These are phyloP conservation scores for Pleurotus tuber-regium DNA, from an alignment of 768 basidiomycete genomes.

Conservation along the genomic window DNA sequence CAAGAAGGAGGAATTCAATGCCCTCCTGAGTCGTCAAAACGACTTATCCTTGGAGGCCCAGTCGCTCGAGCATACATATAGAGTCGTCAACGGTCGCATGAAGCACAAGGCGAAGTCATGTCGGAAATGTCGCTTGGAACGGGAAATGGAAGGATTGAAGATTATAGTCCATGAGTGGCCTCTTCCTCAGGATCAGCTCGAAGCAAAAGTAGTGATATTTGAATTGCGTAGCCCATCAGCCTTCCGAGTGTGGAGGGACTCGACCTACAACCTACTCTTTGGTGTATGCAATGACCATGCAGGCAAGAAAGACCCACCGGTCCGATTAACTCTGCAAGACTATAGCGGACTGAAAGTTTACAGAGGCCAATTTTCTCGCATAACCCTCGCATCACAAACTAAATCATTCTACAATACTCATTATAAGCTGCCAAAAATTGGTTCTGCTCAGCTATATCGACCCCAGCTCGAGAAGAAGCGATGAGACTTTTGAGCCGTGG, in stretches of 20 bases:
- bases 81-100: not conserved
- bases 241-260: constrained; percentile 42
- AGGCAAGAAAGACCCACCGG: constrained; percentile 12
- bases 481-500: not conserved
- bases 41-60: constrained; percentile 13
- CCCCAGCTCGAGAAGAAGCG: not conserved
- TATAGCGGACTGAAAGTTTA: constrained; percentile 10
- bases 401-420: constrained; percentile 32
- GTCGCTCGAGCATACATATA: constrained; percentile 10
- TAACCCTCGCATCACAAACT: constrained; percentile 33
- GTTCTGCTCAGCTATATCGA: not conserved
- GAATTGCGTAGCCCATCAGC: constrained; percentile 36
- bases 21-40: constrained; percentile 19
- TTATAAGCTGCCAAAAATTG: constrained; percentile 17
- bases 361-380: constrained; percentile 15
- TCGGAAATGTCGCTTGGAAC: constrained; percentile 24
- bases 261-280: constrained; percentile 35
- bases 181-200: constrained; percentile 25
- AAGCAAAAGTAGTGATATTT: constrained; percentile 34
- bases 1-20: constrained; percentile 26
- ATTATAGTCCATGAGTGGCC: constrained; percentile 48
- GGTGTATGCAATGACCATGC: constrained; percentile 26
- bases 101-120: constrained; percentile 14
- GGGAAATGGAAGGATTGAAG: constrained; percentile 13
- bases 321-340: constrained; percentile 8